Evolutionary conservation across 75 land plant genomes (phyloP), one percentile per base, ranked within the genome.

Genomic region (Sequoiadendron giganteum): DNA sequence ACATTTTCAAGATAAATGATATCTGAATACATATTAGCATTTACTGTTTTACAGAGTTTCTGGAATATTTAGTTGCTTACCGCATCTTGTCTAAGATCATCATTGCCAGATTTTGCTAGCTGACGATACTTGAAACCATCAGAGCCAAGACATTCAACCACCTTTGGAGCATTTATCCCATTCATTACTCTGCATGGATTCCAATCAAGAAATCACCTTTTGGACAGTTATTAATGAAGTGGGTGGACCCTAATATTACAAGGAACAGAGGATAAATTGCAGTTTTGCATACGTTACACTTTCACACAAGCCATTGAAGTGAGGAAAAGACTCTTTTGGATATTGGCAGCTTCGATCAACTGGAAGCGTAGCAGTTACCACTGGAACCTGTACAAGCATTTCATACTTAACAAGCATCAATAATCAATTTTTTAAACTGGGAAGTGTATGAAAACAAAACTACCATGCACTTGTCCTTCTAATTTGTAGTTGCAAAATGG

Each of bases 51-150:
- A 5, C 82, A 1, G 25, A 79, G 82, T 79, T 79, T 42, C 10
- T 79, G 82, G 28, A 79, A 40, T 82, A 47, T 47, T 47, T 28
- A n/a, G 5, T 55, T 32, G 11, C 95, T 85, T 91, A 98, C 99
- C 87, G 99, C 99, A 96, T 98, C 99, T 92, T 98, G 99, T 83
- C 99, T 93, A 32, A 97, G 91, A 86, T 98, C 99, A 93, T 98
- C 99, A 91, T 97, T 96, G 86, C 99, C 99, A 70, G 99, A 98
- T 91, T 98, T 98, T 61, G 99, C 99, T 10, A 98, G 93, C 89
- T 98, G 99, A 32, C 95, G 94, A 87, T 98, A 98, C 89, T 85
- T 92, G 10, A 86, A 85, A 73, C 99, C 99, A 94, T 98, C 98
- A 86, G 99, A 97, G 48, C 97, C 99, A 32, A 91, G 16, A 90